Base-by-base conservation (phyloP, 306 rosid genomes). In the Malus fusca region DNA sequence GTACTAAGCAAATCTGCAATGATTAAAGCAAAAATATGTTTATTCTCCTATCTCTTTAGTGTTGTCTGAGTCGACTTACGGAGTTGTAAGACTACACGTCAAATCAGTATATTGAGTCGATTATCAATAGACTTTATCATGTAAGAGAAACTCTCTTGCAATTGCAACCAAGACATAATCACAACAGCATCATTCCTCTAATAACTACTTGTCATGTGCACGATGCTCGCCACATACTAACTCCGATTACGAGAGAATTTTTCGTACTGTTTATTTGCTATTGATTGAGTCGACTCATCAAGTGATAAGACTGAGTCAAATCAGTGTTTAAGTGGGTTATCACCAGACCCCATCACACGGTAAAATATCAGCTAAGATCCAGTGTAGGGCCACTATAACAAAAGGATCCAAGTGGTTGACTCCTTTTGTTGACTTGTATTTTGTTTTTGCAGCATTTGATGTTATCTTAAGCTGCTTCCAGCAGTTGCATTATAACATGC, bases 371-470 rank as follows among this genome's bases (percentile, higher is more conserved):
- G 69, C 43, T 61, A 62, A 70, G 78, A 26, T 81, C 69, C 43
- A 70, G 63, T 30, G 15, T n/a, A 33, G 35, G 73, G 80, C 66
- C 83, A 69, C 25, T 61, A n/a, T 75, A 68, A 48, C 21, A 85
- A 55, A 64, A 75, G 65, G 75, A 75, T 55, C 67, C 60, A 42
- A 74, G 89, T 84, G 89, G 78, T 89, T 87, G 92, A 88, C 92
- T 75, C 51, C 55, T 77, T 77, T 62, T 68, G 53, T 79, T 81
- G 87, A 85, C 84, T 76, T 46, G 21, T 17, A 0, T 48, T 48
- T 51, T 21, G 65, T 58, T 62, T 14, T 33, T 74, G 82, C 76
- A 78, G 67, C 85, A 33, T 81, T 82, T 63, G 31, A 60, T 64
- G 58, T 72, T 11, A 73, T 69, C 6, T n/a, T 11, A 55, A 21